Conservation (phyloP, 768 basidiomycete species). For the Russula griseocarnosa region DNA sequence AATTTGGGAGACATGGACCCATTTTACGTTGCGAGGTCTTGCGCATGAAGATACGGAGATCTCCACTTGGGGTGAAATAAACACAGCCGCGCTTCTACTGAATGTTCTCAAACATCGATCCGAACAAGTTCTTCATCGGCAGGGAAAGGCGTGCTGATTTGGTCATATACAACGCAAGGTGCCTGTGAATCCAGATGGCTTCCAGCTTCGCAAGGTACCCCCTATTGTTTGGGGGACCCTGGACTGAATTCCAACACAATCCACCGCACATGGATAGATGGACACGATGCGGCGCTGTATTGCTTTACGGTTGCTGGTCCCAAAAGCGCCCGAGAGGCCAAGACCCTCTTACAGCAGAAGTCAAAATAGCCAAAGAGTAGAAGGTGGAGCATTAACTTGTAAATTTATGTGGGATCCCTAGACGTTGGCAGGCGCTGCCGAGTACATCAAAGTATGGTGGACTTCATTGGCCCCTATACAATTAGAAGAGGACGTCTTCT, state of each 20-base stretch:
- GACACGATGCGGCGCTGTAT: neutral
- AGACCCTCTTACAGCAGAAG: neutral
- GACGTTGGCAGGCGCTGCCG: constrained; percentile 6
- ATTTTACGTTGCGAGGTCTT: constrained; percentile 19
- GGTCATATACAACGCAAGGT: neutral
- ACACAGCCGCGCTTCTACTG: constrained; percentile 13
- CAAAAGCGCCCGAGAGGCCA: neutral
- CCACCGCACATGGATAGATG: neutral
- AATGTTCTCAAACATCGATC: constrained; percentile 25
- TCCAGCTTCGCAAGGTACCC: neutral
- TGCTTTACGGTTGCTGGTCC: neutral
- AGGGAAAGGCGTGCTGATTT: constrained; percentile 8
- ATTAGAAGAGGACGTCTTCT: neutral
- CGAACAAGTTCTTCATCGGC: constrained; percentile 10
- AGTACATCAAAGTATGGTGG: neutral
- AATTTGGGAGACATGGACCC: constrained; percentile 6
- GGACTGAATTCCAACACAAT: neutral
- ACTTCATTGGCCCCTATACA: neutral
- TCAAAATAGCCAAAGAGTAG: neutral
- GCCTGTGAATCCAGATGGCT: constrained; percentile 2
- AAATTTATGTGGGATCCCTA: neutral
- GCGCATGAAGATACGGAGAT: constrained; percentile 13
- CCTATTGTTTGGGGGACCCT: neutral
- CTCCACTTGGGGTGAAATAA: constrained; percentile 15
- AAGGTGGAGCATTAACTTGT: neutral